phyloP scores from a whole-genome alignment of 2,329 filamentous ascomycete species.

The Hymenoscyphus occultus region DNA sequence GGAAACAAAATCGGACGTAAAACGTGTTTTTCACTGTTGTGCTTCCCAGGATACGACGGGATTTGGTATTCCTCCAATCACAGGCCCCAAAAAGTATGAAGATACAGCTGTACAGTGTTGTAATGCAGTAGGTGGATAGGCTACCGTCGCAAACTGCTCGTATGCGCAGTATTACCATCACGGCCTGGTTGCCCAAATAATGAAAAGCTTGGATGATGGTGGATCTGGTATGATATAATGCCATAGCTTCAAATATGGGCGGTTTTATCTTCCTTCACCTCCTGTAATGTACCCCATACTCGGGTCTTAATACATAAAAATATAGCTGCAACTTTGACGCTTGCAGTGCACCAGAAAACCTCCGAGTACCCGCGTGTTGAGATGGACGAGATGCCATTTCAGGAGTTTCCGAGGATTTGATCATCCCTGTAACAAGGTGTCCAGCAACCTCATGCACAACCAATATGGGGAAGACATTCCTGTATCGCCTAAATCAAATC shows the following conservation, averaged over 20 bases:
- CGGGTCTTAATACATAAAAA: not conserved
- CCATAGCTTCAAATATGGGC: not conserved
- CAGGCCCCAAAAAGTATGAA: not conserved
- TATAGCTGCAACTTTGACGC: not conserved
- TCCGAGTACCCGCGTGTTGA: not conserved
- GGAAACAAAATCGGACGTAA: not conserved
- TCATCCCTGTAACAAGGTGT: not conserved
- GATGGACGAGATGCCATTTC: not conserved
- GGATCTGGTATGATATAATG: not conserved
- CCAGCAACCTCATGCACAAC: not conserved
- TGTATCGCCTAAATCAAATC: not conserved
- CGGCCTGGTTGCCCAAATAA: not conserved
- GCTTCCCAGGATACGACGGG: not conserved
- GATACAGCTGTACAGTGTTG: not conserved
- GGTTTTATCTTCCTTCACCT: not conserved
- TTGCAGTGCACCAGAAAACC: not conserved
- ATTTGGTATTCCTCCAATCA: slow-evolving; percentile 1
- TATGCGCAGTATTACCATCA: not conserved
- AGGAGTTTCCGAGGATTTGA: not conserved
- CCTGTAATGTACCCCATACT: not conserved
- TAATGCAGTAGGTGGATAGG: not conserved
- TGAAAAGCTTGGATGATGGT: not conserved
- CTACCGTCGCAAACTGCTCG: not conserved
- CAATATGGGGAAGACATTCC: not conserved
- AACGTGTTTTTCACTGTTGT: not conserved